These are phyloP conservation scores for Acacia acuminata DNA, from an alignment of 306 rosid species.

Conservation along the genomic window DNA sequence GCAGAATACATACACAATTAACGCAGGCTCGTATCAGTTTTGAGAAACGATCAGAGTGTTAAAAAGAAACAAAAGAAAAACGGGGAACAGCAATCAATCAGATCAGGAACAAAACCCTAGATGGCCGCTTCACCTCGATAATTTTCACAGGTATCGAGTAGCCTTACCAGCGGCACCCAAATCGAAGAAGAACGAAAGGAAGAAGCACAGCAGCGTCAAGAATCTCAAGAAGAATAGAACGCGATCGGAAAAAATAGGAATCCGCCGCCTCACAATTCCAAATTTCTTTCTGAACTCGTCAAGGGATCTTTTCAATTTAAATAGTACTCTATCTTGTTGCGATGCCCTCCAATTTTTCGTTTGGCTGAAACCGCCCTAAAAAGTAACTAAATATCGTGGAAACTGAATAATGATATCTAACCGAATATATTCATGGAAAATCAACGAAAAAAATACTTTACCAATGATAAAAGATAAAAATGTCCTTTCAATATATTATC, in stretches of 20 bases:
- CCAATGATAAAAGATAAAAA: too few species aligned
- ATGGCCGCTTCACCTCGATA: constrained; percentile 38
- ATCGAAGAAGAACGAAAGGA: constrained; percentile 8
- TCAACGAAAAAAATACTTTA: too few species aligned
- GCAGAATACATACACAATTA: constrained; percentile 17
- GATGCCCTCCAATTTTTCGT: too few species aligned
- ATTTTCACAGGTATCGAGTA: constrained; percentile 55
- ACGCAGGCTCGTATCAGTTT: not conserved
- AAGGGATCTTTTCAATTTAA: not conserved
- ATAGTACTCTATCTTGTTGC: not conserved
- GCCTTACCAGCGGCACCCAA: constrained; percentile 65
- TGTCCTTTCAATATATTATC: too few species aligned
- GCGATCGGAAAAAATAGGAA: not conserved
- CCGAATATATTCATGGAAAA: too few species aligned
- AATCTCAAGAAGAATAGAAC: constrained; percentile 7
- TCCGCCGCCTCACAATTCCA: not conserved
- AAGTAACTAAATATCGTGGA: too few species aligned
- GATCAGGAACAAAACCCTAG: constrained; percentile 49
- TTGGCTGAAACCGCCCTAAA: not conserved
- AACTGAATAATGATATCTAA: too few species aligned
- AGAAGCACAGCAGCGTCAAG: not conserved
- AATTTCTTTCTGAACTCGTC: not conserved
- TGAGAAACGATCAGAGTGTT: not conserved
- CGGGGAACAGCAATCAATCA: constrained; percentile 6
- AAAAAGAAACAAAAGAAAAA: not conserved